These are phyloP conservation scores for Yarrowia phangngaensis DNA, from an alignment of 805 yeast species.

Conservation along the genomic window DNA sequence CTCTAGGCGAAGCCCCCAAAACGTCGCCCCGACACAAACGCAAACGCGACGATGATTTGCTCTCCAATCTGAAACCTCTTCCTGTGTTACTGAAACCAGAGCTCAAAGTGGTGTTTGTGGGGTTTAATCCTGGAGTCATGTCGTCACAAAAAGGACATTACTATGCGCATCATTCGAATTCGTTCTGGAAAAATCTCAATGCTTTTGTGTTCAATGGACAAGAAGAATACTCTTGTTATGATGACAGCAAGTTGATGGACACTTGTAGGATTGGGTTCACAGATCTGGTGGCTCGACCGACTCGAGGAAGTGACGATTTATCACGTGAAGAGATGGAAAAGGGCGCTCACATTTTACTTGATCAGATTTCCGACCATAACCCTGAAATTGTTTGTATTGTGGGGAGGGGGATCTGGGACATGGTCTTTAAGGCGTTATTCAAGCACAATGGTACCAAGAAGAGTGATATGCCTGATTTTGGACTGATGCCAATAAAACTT, in stretches of 20 bases:
- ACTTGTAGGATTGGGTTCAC: slow-evolving; percentile 60
- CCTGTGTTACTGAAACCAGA: slow-evolving; percentile 33
- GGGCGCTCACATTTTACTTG: slow-evolving; percentile 52
- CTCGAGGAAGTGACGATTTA: slow-evolving; percentile 55
- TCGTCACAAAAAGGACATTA: slow-evolving; percentile 62
- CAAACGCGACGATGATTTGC: too few species aligned
- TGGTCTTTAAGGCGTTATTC: slow-evolving; percentile 42
- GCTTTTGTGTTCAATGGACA: slow-evolving; percentile 47
- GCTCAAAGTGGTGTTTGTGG: slow-evolving; percentile 54
- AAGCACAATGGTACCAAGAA: slow-evolving; percentile 38
- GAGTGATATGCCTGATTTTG: slow-evolving; percentile 50
- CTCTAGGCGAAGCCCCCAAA: slow-evolving; percentile 1
- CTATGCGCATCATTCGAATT: slow-evolving; percentile 66
- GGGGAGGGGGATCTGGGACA: slow-evolving; percentile 75
- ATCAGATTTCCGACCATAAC: slow-evolving; percentile 42
- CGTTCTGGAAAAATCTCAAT: slow-evolving; percentile 59
- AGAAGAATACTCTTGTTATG: slow-evolving; percentile 41
- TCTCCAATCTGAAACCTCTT: not conserved
- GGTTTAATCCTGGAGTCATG: slow-evolving; percentile 67
- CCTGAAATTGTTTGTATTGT: slow-evolving; percentile 54
- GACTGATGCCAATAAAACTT: slow-evolving; percentile 41
- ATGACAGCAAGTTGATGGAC: slow-evolving; percentile 44
- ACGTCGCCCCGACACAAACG: too few species aligned
- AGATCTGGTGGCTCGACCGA: slow-evolving; percentile 63
- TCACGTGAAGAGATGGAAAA: slow-evolving; percentile 49